Conservation (phyloP, 495 filamentous ascomycete species). For the Letharia columbiana region DNA sequence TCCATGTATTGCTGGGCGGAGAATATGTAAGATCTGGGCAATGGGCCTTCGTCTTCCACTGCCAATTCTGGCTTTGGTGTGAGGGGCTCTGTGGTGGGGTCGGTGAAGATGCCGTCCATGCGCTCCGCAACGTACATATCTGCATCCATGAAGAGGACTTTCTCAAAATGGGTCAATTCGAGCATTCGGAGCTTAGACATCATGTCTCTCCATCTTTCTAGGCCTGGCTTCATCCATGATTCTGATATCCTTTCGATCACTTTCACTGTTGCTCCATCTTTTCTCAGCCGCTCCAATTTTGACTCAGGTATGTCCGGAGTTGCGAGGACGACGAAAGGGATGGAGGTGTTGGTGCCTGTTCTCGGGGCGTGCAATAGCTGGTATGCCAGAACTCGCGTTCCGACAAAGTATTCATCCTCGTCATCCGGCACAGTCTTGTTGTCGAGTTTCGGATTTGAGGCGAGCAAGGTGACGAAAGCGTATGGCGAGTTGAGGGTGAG, state of each 20-base stretch:
- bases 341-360: constrained; percentile 26
- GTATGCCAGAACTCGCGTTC: constrained; percentile 36
- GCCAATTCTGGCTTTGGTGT: constrained; percentile 5
- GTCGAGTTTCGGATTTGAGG: constrained; percentile 15
- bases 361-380: constrained; percentile 37
- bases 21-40: constrained; percentile 34
- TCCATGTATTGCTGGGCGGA: constrained; percentile 25
- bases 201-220: constrained; percentile 29
- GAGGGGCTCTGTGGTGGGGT: constrained; percentile 20
- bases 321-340: constrained; percentile 34
- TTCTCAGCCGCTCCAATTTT: constrained; percentile 27
- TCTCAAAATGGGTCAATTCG: constrained; percentile 36
- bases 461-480: constrained; percentile 19
- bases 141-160: constrained; percentile 38
- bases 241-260: constrained; percentile 26
- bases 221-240: constrained; percentile 26
- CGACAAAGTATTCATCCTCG: constrained; percentile 36
- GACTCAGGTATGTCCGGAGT: constrained; percentile 23
- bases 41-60: constrained; percentile 22
- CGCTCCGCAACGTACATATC: constrained; percentile 33
- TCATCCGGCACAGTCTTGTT: constrained; percentile 9
- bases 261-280: constrained; percentile 33
- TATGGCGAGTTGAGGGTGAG: background rate
- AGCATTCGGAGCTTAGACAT: constrained; percentile 38
- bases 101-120: constrained; percentile 36